Conservation (phyloP, 257 asterid genomes). For the Voacanga thouarsii region DNA sequence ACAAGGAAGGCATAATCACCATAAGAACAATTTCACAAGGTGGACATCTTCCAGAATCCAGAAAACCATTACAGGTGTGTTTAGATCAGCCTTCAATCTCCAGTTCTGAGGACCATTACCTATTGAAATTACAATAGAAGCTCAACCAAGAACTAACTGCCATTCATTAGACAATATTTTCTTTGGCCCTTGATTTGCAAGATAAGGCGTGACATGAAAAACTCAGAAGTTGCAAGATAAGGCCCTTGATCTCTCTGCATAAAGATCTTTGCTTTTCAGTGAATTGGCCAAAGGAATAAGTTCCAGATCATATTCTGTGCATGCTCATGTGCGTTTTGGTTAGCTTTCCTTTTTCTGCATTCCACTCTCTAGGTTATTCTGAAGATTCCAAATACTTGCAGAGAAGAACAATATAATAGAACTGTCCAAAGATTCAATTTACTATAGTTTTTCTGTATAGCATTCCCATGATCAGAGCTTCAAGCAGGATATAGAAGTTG, state of each 20-base stretch:
- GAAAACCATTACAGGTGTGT: background rate
- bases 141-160: background rate
- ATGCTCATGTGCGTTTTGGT: no score
- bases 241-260: no score
- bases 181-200: background rate
- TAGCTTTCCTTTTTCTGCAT: background rate
- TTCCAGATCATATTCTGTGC: background rate
- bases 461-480: background rate
- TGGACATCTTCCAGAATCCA: background rate
- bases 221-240: slow-evolving; percentile 7
- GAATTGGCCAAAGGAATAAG: background rate
- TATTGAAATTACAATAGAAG: background rate
- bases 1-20: background rate
- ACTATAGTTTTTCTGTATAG: background rate
- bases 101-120: slow-evolving; percentile 2
- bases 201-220: background rate
- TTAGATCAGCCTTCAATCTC: background rate
- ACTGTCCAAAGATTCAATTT: background rate
- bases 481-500: background rate
- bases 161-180: background rate
- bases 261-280: background rate
- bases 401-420: background rate
- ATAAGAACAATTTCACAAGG: background rate
- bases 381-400: no score
- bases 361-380: no score